These are phyloP conservation scores for Blastobotrys americana DNA, from an alignment of 805 yeast genomes.

Conservation along the genomic window DNA sequence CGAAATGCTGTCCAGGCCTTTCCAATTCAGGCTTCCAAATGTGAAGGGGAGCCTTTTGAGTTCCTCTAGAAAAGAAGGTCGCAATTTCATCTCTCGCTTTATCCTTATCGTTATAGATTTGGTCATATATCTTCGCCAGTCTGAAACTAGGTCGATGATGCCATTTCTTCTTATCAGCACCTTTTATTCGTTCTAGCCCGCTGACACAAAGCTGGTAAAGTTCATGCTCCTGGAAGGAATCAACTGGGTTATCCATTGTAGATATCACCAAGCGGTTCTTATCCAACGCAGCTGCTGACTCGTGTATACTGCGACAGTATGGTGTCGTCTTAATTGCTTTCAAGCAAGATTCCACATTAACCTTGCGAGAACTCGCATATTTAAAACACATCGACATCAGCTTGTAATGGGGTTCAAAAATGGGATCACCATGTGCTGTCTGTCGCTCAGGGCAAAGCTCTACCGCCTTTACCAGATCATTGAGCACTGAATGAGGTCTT, in stretches of 20 bases:
- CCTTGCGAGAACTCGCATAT: constrained; percentile 34
- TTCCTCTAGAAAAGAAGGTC: constrained; percentile 53
- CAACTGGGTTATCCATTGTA: background rate
- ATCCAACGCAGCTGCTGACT: background rate
- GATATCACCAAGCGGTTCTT: background rate
- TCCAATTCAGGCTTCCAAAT: constrained; percentile 94
- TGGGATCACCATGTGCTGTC: constrained; percentile 11
- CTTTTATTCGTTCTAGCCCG: constrained; percentile 41
- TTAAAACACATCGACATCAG: constrained; percentile 55
- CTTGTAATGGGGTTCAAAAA: constrained; percentile 74
- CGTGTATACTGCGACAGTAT: constrained; percentile 18
- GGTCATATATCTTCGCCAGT: constrained; percentile 53
- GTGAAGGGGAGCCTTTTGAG: constrained; percentile 54
- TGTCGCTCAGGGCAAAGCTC: constrained; percentile 16
- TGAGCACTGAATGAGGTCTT: constrained; percentile 33
- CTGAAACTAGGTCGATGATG: constrained; percentile 79
- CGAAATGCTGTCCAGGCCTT: constrained; percentile 88
- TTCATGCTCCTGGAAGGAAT: constrained; percentile 9
- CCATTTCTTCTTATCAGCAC: constrained; percentile 78
- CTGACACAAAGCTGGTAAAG: constrained; percentile 39
- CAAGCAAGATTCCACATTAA: constrained; percentile 37
- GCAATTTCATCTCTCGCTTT: constrained; percentile 61
- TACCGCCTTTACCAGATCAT: constrained; percentile 33
- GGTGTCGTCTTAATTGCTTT: constrained; percentile 35
- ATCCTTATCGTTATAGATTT: constrained; percentile 44